A percentile compares a stretch with the other conserved stretches of the same genome.
phyloP scores from a whole-genome alignment of 2,329 filamentous ascomycete species.

The Penicillium sp. region DNA sequence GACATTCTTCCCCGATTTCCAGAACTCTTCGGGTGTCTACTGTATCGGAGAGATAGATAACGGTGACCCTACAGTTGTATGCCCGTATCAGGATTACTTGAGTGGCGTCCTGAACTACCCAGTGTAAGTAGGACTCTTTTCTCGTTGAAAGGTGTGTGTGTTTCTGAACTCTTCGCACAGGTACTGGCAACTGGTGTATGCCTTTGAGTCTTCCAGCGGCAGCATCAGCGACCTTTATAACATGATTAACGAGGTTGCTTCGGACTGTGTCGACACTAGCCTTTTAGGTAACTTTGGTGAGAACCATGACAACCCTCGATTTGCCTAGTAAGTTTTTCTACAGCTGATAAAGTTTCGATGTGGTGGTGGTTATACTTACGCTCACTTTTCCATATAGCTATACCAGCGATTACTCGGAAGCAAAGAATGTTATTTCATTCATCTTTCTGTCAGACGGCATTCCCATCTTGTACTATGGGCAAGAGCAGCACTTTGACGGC shows the following conservation, averaged over 20 bases:
- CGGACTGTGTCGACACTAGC: slow-evolving; percentile 41
- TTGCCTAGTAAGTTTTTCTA: slow-evolving; percentile 32
- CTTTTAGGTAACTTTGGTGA: slow-evolving; percentile 55
- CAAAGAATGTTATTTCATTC: slow-evolving; percentile 61
- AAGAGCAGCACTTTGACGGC: slow-evolving; percentile 59
- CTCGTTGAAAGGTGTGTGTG: background rate
- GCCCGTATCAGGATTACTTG: slow-evolving; percentile 43
- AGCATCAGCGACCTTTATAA: slow-evolving; percentile 34
- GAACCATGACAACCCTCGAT: slow-evolving; percentile 61
- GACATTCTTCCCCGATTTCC: slow-evolving; percentile 43
- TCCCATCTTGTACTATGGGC: slow-evolving; percentile 63
- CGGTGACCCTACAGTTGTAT: slow-evolving; percentile 40
- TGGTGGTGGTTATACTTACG: background rate
- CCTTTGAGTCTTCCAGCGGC: slow-evolving; percentile 32
- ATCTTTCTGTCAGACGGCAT: slow-evolving; percentile 59
- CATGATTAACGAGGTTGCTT: slow-evolving; percentile 32
- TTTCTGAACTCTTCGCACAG: background rate
- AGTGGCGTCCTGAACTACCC: slow-evolving; percentile 49
- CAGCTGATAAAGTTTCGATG: background rate
- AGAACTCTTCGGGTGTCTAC: slow-evolving; percentile 43
- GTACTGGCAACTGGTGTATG: slow-evolving; percentile 33
- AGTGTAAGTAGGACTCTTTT: slow-evolving; percentile 16
- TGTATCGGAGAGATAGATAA: slow-evolving; percentile 47
- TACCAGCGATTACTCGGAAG: slow-evolving; percentile 38
- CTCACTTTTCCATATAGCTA: slow-evolving; percentile 16